Percentiles rank a stretch among this genome's conserved stretches.
Evolutionary conservation across 768 basidiomycete species (phyloP).

Genomic region (Boletus sp.): DNA sequence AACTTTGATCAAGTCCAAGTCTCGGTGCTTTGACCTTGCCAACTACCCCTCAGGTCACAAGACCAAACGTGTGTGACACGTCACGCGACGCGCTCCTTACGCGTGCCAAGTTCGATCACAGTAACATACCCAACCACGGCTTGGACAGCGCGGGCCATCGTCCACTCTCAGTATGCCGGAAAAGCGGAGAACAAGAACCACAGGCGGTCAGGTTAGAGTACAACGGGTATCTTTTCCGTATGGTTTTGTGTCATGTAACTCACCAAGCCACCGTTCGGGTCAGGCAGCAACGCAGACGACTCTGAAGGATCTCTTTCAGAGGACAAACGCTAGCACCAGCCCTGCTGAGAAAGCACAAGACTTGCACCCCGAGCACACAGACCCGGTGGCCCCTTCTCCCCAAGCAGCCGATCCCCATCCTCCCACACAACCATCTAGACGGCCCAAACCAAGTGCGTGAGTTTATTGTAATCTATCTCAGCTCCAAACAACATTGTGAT

Average conservation of each 20-base stretch:
- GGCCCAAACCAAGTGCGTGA: slow-evolving; percentile 22
- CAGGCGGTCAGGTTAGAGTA: slow-evolving; percentile 5
- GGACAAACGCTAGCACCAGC: background rate
- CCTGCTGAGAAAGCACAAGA: background rate
- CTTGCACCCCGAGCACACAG: background rate
- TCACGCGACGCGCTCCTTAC: slow-evolving; percentile 25
- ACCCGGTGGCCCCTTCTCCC: background rate
- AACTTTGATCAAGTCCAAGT: background rate
- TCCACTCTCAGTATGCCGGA: slow-evolving; percentile 19
- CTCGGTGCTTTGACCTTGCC: background rate
- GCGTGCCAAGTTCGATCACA: background rate
- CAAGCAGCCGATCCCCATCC: background rate
- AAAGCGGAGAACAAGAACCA: slow-evolving; percentile 21
- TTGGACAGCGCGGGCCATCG: background rate
- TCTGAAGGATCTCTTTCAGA: slow-evolving; percentile 26
- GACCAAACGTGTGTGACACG: slow-evolving; percentile 13
- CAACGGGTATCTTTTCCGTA: slow-evolving; percentile 17
- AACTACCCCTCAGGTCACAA: background rate
- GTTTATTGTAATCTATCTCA: background rate
- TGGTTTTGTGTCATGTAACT: slow-evolving; percentile 1
- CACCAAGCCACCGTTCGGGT: background rate
- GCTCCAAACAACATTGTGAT: background rate
- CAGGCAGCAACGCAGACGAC: slow-evolving; percentile 26
- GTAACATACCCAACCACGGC: background rate
- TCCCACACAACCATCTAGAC: background rate